These are phyloP conservation scores for Mucor ambiguus DNA, from an alignment of 371 early-diverging fungal genomes.

Conservation along the genomic window DNA sequence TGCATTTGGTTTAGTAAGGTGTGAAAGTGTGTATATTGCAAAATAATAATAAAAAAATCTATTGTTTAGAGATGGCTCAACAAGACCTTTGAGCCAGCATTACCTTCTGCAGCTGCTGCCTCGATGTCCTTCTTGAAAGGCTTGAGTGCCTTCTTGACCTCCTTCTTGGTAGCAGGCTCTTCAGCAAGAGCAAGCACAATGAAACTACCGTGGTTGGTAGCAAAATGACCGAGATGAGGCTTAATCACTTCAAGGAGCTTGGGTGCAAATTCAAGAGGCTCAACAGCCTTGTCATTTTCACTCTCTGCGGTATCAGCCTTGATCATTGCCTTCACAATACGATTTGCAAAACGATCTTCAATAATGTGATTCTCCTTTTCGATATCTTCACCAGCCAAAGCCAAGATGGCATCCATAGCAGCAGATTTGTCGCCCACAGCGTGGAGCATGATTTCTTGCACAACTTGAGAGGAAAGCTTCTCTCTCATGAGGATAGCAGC, in stretches of 20 bases:
- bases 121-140: conserved; percentile 44
- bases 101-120: conserved; percentile 33
- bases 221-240: conserved; percentile 43
- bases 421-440: conserved; percentile 57
- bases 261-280: conserved; percentile 52
- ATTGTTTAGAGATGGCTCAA: conserved; percentile 23
- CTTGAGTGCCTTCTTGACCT: conserved; percentile 37
- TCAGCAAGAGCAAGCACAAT: conserved; percentile 65
- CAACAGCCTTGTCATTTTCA: conserved; percentile 51
- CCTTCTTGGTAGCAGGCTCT: conserved; percentile 55
- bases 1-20: neutral
- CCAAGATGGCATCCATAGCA: conserved; percentile 54
- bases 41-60: conserved; percentile 5
- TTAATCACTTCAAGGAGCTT: conserved; percentile 44
- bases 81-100: conserved; percentile 44
- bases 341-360: conserved; percentile 59
- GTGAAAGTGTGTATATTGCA: neutral
- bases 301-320: conserved; percentile 58
- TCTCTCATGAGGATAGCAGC: conserved; percentile 58
- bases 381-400: conserved; percentile 47
- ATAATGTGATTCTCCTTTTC: conserved; percentile 60
- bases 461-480: conserved; percentile 69
- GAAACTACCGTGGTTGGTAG: conserved; percentile 53
- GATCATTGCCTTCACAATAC: conserved; percentile 62
- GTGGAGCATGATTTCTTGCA: conserved; percentile 72